Evolutionary conservation across 1,284 basidiomycete genomes (phyloP).

Genomic region (Gomphus bonarii): DNA sequence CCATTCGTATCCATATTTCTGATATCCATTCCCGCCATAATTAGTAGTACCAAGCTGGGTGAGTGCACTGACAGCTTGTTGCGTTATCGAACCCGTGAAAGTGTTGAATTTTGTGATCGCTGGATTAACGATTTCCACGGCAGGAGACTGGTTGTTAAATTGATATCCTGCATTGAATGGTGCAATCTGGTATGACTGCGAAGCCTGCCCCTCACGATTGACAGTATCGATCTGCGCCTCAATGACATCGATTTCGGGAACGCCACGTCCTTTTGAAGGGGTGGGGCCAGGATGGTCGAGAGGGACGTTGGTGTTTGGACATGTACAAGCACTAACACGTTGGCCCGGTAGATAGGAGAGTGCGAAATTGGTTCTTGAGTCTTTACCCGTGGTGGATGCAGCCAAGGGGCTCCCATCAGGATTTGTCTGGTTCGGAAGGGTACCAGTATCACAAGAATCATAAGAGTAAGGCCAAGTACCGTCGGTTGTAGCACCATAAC

Average conservation of each 20-base stretch:
- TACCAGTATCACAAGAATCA: slow-evolving; percentile 76
- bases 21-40: slow-evolving; percentile 45
- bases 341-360: slow-evolving; percentile 77
- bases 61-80: slow-evolving; percentile 72
- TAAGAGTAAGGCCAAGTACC: slow-evolving; percentile 73
- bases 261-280: slow-evolving; percentile 55
- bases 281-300: slow-evolving; percentile 79
- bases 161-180: slow-evolving; percentile 66
- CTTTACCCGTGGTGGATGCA: slow-evolving; percentile 35
- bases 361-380: slow-evolving; percentile 19
- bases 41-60: slow-evolving; percentile 41
- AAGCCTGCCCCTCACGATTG: slow-evolving; percentile 33
- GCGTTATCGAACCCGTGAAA: slow-evolving; percentile 69
- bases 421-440: slow-evolving; percentile 68
- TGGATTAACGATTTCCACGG: slow-evolving; percentile 45
- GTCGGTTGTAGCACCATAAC: slow-evolving; percentile 73
- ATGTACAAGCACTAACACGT: slow-evolving; percentile 68
- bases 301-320: slow-evolving; percentile 32
- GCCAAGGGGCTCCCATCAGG: slow-evolving; percentile 34
- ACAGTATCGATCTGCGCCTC: slow-evolving; percentile 59
- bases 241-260: slow-evolving; percentile 81
- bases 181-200: slow-evolving; percentile 63
- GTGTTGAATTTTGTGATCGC: slow-evolving; percentile 47
- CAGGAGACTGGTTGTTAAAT: slow-evolving; percentile 42
- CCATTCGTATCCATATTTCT: slow-evolving; percentile 64